Conservation (phyloP, 2,329 filamentous ascomycete species). For the Xylaria sp. region DNA sequence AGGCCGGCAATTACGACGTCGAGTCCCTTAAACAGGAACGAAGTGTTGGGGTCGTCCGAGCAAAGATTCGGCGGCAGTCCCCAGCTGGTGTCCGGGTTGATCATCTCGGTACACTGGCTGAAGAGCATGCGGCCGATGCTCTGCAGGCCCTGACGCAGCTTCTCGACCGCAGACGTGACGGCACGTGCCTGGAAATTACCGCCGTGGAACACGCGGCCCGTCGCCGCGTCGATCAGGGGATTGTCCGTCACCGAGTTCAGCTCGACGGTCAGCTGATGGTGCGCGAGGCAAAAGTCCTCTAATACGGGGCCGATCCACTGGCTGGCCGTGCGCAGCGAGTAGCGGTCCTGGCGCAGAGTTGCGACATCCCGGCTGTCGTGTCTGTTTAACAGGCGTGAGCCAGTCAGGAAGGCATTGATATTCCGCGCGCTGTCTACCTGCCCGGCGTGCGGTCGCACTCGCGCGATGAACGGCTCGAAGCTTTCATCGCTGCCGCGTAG, state of each 20-base stretch:
- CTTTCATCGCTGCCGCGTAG: not conserved
- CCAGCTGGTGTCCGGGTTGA: not conserved
- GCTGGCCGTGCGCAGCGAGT: not conserved
- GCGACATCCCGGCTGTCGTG: not conserved
- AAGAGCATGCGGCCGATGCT: not conserved
- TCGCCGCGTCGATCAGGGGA: not conserved
- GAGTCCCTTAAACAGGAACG: not conserved
- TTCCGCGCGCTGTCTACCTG: not conserved
- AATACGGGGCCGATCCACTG: not conserved
- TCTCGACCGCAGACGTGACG: not conserved
- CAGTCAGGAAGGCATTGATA: not conserved
- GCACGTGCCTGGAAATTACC: not conserved
- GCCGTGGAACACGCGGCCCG: not conserved
- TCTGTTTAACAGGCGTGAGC: not conserved
- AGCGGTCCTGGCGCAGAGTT: not conserved
- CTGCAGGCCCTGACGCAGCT: not conserved
- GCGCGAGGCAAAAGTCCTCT: not conserved
- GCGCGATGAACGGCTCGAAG: not conserved
- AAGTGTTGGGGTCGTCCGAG: not conserved
- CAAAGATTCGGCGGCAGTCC: not conserved
- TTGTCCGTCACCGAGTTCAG: not conserved
- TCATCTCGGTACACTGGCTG: not conserved
- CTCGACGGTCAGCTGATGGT: not conserved
- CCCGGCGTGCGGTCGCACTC: not conserved
- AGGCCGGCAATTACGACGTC: not conserved